A percentile compares a stretch with the other conserved stretches of the same genome.
Conservation (phyloP, 1,284 basidiomycete species). For the Leccinum cinnamomeum region DNA sequence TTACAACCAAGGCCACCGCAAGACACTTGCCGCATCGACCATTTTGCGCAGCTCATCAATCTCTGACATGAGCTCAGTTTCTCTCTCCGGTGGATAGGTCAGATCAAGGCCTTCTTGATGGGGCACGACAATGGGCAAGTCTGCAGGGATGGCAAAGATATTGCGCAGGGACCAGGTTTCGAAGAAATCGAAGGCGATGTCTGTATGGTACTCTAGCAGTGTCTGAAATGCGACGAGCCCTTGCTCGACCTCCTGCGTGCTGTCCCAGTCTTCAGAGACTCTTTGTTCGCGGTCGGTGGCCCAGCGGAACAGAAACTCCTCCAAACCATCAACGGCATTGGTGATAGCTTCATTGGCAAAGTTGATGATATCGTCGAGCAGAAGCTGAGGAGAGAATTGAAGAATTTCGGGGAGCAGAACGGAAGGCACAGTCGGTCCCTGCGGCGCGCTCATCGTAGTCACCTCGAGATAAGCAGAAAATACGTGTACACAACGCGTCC, state of each 20-base stretch:
- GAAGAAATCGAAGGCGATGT: slow-evolving; percentile 79
- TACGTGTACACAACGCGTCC: slow-evolving; percentile 35
- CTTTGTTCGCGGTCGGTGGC: slow-evolving; percentile 53
- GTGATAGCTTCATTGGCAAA: slow-evolving; percentile 66
- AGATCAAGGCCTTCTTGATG: slow-evolving; percentile 64
- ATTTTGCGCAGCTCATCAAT: slow-evolving; percentile 56
- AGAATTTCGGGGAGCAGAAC: slow-evolving; percentile 64
- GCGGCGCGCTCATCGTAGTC: slow-evolving; percentile 29
- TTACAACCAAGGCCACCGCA: neutral
- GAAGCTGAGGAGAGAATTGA: slow-evolving; percentile 64
- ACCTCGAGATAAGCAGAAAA: slow-evolving; percentile 14
- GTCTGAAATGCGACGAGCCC: slow-evolving; percentile 77
- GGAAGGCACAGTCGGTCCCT: slow-evolving; percentile 40
- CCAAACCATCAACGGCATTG: slow-evolving; percentile 71
- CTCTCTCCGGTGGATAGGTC: slow-evolving; percentile 47
- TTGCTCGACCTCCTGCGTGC: slow-evolving; percentile 67
- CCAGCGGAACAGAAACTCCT: slow-evolving; percentile 70
- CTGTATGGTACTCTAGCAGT: slow-evolving; percentile 72
- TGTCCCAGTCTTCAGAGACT: slow-evolving; percentile 49
- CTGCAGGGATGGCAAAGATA: slow-evolving; percentile 67
- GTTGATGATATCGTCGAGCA: slow-evolving; percentile 70
- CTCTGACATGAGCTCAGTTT: slow-evolving; percentile 60
- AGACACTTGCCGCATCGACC: slow-evolving; percentile 57
- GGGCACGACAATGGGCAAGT: slow-evolving; percentile 65
- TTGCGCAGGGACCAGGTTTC: slow-evolving; percentile 78